These are phyloP conservation scores for Stemphylium beticola DNA, from an alignment of 2,329 filamentous ascomycete genomes.

Conservation along the genomic window DNA sequence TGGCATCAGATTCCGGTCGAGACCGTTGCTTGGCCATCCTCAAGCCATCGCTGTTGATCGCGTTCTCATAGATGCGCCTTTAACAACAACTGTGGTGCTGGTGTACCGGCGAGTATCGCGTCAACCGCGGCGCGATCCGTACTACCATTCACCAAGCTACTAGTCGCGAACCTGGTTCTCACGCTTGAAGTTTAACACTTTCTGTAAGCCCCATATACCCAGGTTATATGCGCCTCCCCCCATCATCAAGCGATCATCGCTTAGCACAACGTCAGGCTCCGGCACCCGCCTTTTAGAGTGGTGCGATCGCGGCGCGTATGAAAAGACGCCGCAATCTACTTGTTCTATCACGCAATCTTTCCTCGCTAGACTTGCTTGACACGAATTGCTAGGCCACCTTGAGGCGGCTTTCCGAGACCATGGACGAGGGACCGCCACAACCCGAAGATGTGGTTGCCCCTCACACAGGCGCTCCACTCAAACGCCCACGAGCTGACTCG, in stretches of 20 bases:
- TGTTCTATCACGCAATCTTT: constrained; percentile 15
- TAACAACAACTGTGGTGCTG: not conserved
- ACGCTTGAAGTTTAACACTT: constrained; percentile 17
- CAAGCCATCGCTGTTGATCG: constrained; percentile 3
- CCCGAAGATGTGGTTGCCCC: constrained; percentile 44
- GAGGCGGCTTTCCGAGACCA: constrained; percentile 41
- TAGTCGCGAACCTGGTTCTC: constrained; percentile 10
- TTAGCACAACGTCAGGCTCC: constrained; percentile 28
- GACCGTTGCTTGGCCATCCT: constrained; percentile 12
- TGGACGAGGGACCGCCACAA: constrained; percentile 47
- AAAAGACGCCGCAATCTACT: constrained; percentile 1
- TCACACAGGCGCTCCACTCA: constrained; percentile 44
- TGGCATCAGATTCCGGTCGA: constrained; percentile 13
- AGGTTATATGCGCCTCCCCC: constrained; percentile 23
- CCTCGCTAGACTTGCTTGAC: constrained; percentile 21
- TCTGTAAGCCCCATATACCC: constrained; percentile 18
- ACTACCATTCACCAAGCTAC: constrained; percentile 9
- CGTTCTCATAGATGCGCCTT: constrained; percentile 10
- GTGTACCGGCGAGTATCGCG: constrained; percentile 3
- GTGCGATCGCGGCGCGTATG: constrained; percentile 12
- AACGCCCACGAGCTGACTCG: constrained; percentile 42
- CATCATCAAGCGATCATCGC: constrained; percentile 32
- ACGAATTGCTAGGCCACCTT: constrained; percentile 20
- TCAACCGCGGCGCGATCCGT: not conserved
- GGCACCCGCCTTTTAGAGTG: constrained; percentile 13